Percentiles rank a stretch among this genome's conserved stretches.
Evolutionary conservation across 2,329 filamentous ascomycete species (phyloP).

Genomic region (Diplodia mutila): DNA sequence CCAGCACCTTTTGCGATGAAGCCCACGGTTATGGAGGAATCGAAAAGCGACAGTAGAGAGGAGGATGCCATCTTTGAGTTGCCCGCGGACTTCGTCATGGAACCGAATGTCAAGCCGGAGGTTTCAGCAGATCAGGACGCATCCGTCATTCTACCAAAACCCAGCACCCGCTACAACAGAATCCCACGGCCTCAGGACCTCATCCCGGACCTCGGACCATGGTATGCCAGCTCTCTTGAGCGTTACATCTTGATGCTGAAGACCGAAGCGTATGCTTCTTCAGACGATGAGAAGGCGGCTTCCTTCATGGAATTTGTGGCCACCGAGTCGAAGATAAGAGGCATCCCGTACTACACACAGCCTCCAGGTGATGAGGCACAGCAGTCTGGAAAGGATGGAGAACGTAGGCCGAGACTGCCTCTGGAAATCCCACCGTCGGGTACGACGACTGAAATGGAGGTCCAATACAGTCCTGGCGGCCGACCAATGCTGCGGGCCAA

Average conservation of each 20-base stretch:
- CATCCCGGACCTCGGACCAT: conserved; percentile 60
- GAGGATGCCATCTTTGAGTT: background rate
- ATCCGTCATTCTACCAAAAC: background rate
- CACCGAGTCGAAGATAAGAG: conserved; percentile 41
- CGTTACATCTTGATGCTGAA: conserved; percentile 60
- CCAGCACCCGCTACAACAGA: background rate
- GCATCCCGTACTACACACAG: conserved; percentile 36
- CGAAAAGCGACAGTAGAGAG: background rate
- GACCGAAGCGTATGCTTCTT: conserved; percentile 52
- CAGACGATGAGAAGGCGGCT: conserved; percentile 57
- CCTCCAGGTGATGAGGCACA: background rate
- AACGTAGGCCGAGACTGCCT: conserved; percentile 30
- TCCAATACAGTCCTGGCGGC: conserved; percentile 58
- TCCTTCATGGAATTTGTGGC: conserved; percentile 56
- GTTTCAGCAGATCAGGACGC: background rate
- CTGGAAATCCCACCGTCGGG: conserved; percentile 27
- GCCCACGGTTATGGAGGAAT: background rate
- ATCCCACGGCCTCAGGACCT: conserved; percentile 33
- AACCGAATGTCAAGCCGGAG: background rate
- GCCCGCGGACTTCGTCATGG: conserved; percentile 27
- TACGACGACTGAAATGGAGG: conserved; percentile 28
- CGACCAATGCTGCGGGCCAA: conserved; percentile 49
- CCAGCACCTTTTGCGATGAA: background rate
- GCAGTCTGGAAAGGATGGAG: background rate
- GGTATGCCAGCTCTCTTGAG: conserved; percentile 60